Evolutionary conservation across 2,329 filamentous ascomycete species (phyloP).

Genomic region (Ophiostoma montium): DNA sequence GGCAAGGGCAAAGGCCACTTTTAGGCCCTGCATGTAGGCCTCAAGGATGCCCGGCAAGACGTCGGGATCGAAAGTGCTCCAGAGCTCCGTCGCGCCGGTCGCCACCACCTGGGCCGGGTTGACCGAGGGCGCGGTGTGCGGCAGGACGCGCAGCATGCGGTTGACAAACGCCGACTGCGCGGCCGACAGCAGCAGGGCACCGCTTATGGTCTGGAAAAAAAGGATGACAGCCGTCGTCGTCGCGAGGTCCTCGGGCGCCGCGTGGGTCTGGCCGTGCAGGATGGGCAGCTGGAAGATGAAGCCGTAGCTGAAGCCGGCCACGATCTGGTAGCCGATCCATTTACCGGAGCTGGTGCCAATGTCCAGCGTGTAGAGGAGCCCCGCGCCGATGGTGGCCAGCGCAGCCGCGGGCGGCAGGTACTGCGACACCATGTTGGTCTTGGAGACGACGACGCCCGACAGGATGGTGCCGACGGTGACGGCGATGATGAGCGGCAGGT

Average conservation of each 20-base stretch:
- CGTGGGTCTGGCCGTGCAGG: slow-evolving; percentile 22
- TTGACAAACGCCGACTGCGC: slow-evolving; percentile 27
- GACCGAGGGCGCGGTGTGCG: slow-evolving; percentile 10
- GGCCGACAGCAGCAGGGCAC: slow-evolving; percentile 32
- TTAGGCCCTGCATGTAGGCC: slow-evolving; percentile 38
- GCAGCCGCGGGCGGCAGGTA: slow-evolving; percentile 22
- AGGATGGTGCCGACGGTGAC: slow-evolving; percentile 24
- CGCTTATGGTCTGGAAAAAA: slow-evolving; percentile 30
- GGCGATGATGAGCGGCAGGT: slow-evolving; percentile 26
- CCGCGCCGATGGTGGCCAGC: slow-evolving; percentile 23
- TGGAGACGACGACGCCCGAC: slow-evolving; percentile 21
- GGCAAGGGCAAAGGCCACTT: slow-evolving; percentile 16
- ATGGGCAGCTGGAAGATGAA: slow-evolving; percentile 31
- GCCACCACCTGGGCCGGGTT: slow-evolving; percentile 16
- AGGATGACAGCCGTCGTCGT: slow-evolving; percentile 26
- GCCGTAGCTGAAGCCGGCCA: slow-evolving; percentile 32
- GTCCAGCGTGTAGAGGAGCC: slow-evolving; percentile 25
- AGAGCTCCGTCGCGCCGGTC: slow-evolving; percentile 35
- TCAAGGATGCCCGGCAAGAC: slow-evolving; percentile 34
- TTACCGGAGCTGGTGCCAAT: slow-evolving; percentile 19
- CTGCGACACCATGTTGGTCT: slow-evolving; percentile 19
- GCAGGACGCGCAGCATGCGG: slow-evolving; percentile 19
- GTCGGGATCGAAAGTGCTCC: slow-evolving; percentile 26
- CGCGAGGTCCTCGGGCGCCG: slow-evolving; percentile 22
- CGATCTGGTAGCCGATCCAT: slow-evolving; percentile 35